A percentile compares a stretch with the other conserved stretches of the same genome.
These are phyloP conservation scores for Tetrahymena borealis DNA, from an alignment of 73 alveolate genomes.

Conservation along the genomic window DNA sequence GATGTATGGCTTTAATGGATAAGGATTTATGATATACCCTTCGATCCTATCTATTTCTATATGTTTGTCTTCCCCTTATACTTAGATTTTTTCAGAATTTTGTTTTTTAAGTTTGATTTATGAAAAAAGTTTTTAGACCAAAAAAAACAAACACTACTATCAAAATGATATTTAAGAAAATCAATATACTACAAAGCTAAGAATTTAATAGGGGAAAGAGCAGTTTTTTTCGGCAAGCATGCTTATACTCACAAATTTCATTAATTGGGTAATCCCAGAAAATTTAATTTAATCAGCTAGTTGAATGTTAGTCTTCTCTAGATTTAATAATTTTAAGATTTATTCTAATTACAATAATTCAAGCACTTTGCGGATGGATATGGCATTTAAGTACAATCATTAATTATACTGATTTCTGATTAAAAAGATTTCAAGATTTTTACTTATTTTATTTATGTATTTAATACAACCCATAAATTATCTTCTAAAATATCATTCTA, in stretches of 20 bases:
- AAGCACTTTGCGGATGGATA: too few species aligned
- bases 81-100: background rate
- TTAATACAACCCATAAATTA: too few species aligned
- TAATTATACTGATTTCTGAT: background rate
- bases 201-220: too few species aligned
- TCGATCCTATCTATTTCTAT: too few species aligned
- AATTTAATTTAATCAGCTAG: background rate
- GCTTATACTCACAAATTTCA: background rate
- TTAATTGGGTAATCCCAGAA: background rate
- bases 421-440: background rate
- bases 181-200: too few species aligned
- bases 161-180: background rate
- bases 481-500: too few species aligned
- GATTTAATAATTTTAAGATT: too few species aligned
- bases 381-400: background rate
- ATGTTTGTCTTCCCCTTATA: background rate
- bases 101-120: background rate
- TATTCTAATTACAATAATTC: too few species aligned
- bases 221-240: too few species aligned
- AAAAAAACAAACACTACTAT: background rate
- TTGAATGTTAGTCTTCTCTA: too few species aligned
- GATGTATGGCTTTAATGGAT: too few species aligned
- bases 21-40: background rate
- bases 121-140: background rate
- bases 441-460: too few species aligned